Percentiles rank a stretch among this genome's conserved stretches.
These are phyloP conservation scores for Scleroderma citrinum DNA, from an alignment of 768 basidiomycete species.

Conservation along the genomic window DNA sequence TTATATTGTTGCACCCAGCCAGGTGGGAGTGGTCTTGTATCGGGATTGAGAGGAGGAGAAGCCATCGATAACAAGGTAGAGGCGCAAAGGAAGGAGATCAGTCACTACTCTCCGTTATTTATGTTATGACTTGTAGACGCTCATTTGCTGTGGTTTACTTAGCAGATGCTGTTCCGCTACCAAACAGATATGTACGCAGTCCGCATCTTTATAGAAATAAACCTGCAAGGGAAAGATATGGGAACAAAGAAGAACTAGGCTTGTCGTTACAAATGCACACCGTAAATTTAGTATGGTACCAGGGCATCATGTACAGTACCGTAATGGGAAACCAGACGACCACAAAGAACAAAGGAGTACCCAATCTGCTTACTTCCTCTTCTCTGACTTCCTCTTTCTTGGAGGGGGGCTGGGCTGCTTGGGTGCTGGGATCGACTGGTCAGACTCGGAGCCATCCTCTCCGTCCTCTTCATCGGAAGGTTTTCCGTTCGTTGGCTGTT, in stretches of 20 bases:
- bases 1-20: conserved; percentile 73
- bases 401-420: conserved; percentile 27
- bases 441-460: conserved; percentile 24
- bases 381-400: conserved; percentile 24
- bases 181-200: neutral
- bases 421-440: conserved; percentile 23
- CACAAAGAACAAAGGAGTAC: neutral
- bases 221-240: neutral
- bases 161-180: conserved; percentile 8
- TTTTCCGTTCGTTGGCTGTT: conserved; percentile 12
- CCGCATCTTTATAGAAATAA: neutral
- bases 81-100: neutral
- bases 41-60: conserved; percentile 45
- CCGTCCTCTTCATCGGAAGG: conserved; percentile 24
- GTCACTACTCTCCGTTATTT: too few species aligned
- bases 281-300: conserved; percentile 22
- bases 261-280: conserved; percentile 23
- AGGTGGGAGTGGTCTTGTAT: conserved; percentile 52
- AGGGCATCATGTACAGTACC: conserved; percentile 7
- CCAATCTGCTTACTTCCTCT: conserved; percentile 16
- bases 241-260: neutral
- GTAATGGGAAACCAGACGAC: conserved; percentile 2
- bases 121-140: conserved; percentile 23
- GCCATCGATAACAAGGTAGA: conserved; percentile 28
- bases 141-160: conserved; percentile 29